Base-by-base conservation (phyloP, 108 stramenopile species). In the Nitzschia sp. region DNA sequence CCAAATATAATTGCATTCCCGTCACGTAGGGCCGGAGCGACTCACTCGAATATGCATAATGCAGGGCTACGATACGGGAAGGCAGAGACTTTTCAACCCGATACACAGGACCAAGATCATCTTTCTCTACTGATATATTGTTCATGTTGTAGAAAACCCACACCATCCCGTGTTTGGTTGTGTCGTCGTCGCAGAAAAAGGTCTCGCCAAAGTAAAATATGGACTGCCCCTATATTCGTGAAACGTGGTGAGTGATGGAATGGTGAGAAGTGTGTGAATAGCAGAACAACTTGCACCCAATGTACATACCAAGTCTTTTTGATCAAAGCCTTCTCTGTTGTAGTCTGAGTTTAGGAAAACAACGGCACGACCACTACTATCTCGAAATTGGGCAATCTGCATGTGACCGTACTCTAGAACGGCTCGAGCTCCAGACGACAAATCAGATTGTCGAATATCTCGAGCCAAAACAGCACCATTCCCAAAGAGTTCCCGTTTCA, bases 401-500 rank as follows among this genome's bases (percentile, higher is more conserved):
- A 65, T 37, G 7, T 24, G 24, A 21, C 72, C 72, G 37, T 17
- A 59, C 41, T 66, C 39, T 44, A 73, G 38, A 50, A 44, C 41
- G 2, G 19, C 20, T 59, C 20, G 43, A 41, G 24, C 55, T 3
- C 41, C 39, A 7, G 0, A 14, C 11, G 34, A 34, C 21, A 73
- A 50, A 66, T 66, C 63, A 2, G 63, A 65, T 12, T 51, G 24
- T 26, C 70, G 70, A 21, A 71, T 41, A 29, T 71, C 70, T 8
- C 72, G 29, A 20, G 42, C 72, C 25, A 65, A 29, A 19, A 65
- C 58, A 9, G 75, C 48, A 17, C 63, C 74, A 11, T 41, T 46
- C 6, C 72, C 72, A 56, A 73, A 73, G 11, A 73, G 29, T 6
- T 50, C 8, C 39, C 60, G 41, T 48, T 73, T 74, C 12, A 29